These are phyloP conservation scores for Cystofilobasidium bisporidii DNA, from an alignment of 768 basidiomycete genomes.

Conservation along the genomic window DNA sequence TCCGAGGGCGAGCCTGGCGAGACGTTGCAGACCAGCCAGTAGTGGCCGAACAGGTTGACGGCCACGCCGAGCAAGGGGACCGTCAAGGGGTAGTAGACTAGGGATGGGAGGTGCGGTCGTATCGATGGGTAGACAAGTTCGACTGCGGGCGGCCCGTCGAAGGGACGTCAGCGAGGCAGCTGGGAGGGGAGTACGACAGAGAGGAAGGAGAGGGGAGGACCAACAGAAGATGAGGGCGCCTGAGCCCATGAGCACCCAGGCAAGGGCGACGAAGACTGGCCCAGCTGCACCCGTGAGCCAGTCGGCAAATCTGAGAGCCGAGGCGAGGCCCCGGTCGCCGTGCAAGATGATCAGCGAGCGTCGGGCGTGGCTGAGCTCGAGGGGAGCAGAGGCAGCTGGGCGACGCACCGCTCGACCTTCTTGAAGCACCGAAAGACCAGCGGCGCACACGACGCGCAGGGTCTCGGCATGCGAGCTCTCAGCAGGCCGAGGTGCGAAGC, in stretches of 20 bases:
- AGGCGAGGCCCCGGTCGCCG: neutral
- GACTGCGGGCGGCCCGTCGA: conserved; percentile 45
- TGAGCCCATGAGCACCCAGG: conserved; percentile 56
- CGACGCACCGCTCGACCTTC: conserved; percentile 53
- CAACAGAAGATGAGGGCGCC: conserved; percentile 74
- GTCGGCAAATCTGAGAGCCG: conserved; percentile 47
- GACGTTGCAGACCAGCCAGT: conserved; percentile 73
- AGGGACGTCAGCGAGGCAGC: neutral
- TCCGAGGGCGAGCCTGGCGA: conserved; percentile 71
- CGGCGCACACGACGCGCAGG: conserved; percentile 21
- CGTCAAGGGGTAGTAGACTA: conserved; percentile 47
- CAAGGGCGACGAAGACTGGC: conserved; percentile 78
- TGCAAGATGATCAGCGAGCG: neutral
- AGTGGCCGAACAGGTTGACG: conserved; percentile 66
- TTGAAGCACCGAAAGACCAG: conserved; percentile 56
- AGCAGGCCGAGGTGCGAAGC: no score
- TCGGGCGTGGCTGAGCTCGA: neutral
- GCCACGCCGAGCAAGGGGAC: conserved; percentile 68
- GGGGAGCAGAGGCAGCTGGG: neutral
- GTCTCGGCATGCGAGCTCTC: conserved; percentile 1
- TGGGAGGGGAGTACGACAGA: neutral
- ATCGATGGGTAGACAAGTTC: conserved; percentile 59
- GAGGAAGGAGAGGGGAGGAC: conserved; percentile 36
- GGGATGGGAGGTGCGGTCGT: conserved; percentile 41
- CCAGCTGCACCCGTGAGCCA: conserved; percentile 80